phyloP scores from a whole-genome alignment of 2,329 filamentous ascomycete genomes.

The Colletotrichum theobromicola region DNA sequence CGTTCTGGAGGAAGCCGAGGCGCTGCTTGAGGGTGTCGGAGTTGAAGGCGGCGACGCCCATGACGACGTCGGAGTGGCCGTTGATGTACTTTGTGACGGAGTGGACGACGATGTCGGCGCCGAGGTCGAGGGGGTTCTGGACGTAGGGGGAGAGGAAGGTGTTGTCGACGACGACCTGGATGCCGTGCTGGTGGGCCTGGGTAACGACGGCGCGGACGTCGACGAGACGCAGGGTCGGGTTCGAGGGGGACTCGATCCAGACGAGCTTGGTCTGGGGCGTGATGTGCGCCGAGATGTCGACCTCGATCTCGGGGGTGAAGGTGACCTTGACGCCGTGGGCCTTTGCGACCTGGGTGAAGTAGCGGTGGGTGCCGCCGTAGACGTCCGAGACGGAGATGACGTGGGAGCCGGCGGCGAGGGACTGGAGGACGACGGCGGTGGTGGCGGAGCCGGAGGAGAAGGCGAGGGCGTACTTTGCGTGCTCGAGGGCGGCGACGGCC shows the following conservation, averaged over 20 bases:
- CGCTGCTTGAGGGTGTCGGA: conserved; percentile 77
- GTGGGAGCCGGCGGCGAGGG: conserved; percentile 87
- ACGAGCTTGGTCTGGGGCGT: conserved; percentile 88
- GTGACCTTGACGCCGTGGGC: conserved; percentile 94
- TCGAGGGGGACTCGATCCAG: conserved; percentile 96
- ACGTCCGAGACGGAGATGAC: conserved; percentile 97
- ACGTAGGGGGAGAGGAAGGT: conserved; percentile 97
- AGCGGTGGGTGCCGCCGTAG: conserved; percentile 96
- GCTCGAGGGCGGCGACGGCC: conserved; percentile 89
- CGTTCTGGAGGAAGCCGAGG: conserved; percentile 93
- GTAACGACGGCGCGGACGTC: conserved; percentile 88
- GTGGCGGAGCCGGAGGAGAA: conserved; percentile 95
- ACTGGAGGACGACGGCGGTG: conserved; percentile 92
- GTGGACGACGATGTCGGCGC: conserved; percentile 96
- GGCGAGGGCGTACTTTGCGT: conserved; percentile 89
- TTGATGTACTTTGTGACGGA: conserved; percentile 99
- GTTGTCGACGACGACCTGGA: conserved; percentile 98
- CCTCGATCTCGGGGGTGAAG: conserved; percentile 91
- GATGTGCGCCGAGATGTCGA: conserved; percentile 85
- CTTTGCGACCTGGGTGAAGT: conserved; percentile 97
- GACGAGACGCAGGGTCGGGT: conserved; percentile 90
- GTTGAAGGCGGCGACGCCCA: conserved; percentile 97
- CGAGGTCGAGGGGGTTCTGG: conserved; percentile 93
- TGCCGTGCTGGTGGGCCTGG: conserved; percentile 84
- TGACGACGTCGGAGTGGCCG: conserved; percentile 94